phyloP scores from a whole-genome alignment of 805 yeast species.

The Metschnikowia arizonensis region DNA sequence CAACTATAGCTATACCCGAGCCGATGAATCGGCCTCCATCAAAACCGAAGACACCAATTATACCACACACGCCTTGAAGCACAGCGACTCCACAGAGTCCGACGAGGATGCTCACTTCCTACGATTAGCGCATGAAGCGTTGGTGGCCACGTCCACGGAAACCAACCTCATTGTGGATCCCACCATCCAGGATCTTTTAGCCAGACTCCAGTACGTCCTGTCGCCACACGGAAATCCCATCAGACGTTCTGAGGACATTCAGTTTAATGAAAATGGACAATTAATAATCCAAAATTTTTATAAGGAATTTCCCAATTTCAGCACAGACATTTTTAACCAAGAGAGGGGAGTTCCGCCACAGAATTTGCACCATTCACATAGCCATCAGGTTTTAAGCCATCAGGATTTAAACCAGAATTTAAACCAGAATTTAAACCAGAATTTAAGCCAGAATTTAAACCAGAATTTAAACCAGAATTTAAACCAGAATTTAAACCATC shows the following conservation, averaged over 20 bases:
- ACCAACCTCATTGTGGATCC: slow-evolving; percentile 51
- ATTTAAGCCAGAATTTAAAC: too few species aligned
- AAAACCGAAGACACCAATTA: not conserved
- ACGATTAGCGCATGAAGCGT: slow-evolving; percentile 58
- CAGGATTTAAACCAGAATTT: too few species aligned
- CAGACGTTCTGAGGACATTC: slow-evolving; percentile 28
- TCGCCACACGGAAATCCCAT: slow-evolving; percentile 56
- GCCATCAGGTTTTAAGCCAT: not conserved
- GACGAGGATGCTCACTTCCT: slow-evolving; percentile 54
- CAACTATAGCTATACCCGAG: slow-evolving; percentile 19
- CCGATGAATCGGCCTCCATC: not conserved
- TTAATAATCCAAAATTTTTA: slow-evolving; percentile 41
- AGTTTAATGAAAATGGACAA: slow-evolving; percentile 38
- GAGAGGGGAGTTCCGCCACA: slow-evolving; percentile 3
- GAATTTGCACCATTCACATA: not conserved
- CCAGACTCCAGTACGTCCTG: slow-evolving; percentile 54
- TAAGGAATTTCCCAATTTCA: slow-evolving; percentile 40
- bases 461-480: too few species aligned
- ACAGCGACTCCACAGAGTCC: slow-evolving; percentile 1
- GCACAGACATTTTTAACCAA: slow-evolving; percentile 36
- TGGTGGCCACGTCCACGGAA: slow-evolving; percentile 47
- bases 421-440: too few species aligned
- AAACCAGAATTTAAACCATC: too few species aligned
- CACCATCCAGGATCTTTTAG: slow-evolving; percentile 54
- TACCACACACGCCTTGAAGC: not conserved